Evolutionary conservation across 2,329 filamentous ascomycete species (phyloP).

Genomic region (Colletotrichum sp.): DNA sequence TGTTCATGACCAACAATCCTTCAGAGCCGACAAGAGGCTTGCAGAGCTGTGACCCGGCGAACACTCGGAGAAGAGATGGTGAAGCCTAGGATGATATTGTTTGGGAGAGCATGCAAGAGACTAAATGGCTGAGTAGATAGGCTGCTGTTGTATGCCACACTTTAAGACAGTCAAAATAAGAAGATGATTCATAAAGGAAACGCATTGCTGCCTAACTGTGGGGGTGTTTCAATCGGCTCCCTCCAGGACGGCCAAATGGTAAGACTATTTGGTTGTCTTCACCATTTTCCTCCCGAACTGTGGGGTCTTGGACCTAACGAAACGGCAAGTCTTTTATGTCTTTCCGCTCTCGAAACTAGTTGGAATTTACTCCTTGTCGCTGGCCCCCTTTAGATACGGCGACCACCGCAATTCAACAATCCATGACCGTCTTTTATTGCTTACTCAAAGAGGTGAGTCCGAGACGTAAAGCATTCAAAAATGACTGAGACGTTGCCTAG

Average conservation of each 20-base stretch:
- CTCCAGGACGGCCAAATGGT: not conserved
- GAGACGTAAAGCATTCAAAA: not conserved
- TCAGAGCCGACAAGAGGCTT: not conserved
- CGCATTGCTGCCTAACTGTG: not conserved
- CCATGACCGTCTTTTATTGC: not conserved
- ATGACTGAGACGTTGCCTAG: not conserved
- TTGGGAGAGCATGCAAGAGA: not conserved
- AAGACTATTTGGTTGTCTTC: not conserved
- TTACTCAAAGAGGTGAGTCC: not conserved
- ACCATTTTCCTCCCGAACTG: rapidly evolving
- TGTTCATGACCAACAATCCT: not conserved
- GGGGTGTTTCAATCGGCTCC: not conserved
- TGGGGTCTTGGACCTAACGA: not conserved
- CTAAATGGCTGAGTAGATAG: not conserved
- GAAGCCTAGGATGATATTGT: not conserved
- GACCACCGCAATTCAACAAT: too few species aligned
- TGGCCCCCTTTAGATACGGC: not conserved
- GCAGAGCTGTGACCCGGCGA: not conserved
- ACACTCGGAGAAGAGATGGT: not conserved
- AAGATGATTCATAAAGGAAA: not conserved
- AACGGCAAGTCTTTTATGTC: not conserved
- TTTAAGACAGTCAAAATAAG: not conserved
- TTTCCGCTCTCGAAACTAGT: not conserved
- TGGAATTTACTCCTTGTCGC: not conserved
- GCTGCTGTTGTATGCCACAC: not conserved